Percentiles rank a stretch among this genome's conserved stretches.
Evolutionary conservation across 257 asterid genomes (phyloP).

Genomic region (Coffea eugenioides): DNA sequence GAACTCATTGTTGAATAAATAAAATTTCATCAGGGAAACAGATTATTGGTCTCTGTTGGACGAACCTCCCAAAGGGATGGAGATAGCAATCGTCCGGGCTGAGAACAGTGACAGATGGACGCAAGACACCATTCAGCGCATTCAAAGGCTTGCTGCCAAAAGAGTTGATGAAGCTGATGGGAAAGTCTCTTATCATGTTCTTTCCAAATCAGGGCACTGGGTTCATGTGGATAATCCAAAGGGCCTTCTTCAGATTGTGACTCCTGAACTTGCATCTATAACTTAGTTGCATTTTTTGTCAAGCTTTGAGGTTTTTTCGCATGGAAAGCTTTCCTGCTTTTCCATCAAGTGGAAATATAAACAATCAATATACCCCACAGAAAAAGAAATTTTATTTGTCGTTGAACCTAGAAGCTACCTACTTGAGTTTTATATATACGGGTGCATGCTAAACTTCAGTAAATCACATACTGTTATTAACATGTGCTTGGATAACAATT

Average conservation of each 20-base stretch:
- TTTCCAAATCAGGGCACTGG: constrained; percentile 91
- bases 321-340: neutral
- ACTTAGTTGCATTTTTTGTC: constrained; percentile 25
- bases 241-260: constrained; percentile 77
- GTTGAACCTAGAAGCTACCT: neutral
- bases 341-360: neutral
- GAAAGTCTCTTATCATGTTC: constrained; percentile 57
- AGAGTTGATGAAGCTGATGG: constrained; percentile 46
- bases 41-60: constrained; percentile 74
- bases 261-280: constrained; percentile 68
- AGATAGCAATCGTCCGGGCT: constrained; percentile 66
- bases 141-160: constrained; percentile 43
- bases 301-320: neutral
- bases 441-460: neutral
- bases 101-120: constrained; percentile 91
- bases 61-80: constrained; percentile 69
- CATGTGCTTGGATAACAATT: neutral
- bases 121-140: constrained; percentile 46
- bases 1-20: neutral
- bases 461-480: too few relatives aligned
- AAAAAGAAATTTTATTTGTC: neutral
- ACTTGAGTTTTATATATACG: neutral
- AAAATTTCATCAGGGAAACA: constrained; percentile 46
- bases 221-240: constrained; percentile 96
- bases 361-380: neutral